Percentiles rank a stretch among this genome's conserved stretches.
These are phyloP conservation scores for Naegleria gruberi DNA, from an alignment of 208 protist genomes.

Conservation along the genomic window DNA sequence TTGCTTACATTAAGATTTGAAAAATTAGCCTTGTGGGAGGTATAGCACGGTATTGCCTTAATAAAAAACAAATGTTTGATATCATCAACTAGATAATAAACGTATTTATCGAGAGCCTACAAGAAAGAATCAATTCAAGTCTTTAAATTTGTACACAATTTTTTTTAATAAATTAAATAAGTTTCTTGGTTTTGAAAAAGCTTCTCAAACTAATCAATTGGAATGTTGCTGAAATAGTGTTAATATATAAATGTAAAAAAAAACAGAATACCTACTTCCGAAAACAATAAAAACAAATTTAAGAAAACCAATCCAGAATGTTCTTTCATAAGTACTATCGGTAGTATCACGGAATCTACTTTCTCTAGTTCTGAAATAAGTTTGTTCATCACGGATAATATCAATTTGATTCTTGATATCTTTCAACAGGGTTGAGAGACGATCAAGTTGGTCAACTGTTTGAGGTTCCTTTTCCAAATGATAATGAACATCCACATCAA, in stretches of 20 bases:
- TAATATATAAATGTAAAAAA: too few relatives aligned
- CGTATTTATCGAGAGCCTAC: too few relatives aligned
- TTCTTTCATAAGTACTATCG: not conserved
- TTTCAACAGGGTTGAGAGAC: not conserved
- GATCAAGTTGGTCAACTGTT: not conserved
- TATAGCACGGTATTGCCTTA: too few relatives aligned
- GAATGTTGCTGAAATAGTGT: not conserved
- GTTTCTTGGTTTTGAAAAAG: not conserved
- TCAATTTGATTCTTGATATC: not conserved
- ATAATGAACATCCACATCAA: not conserved
- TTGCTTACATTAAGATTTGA: too few relatives aligned
- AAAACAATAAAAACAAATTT: not conserved
- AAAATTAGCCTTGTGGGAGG: too few relatives aligned
- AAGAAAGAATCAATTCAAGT: too few relatives aligned
- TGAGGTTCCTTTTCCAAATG: not conserved
- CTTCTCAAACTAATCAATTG: not conserved
- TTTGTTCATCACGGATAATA: not conserved
- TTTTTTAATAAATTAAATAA: not conserved
- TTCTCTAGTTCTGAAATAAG: not conserved
- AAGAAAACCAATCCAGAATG: not conserved
- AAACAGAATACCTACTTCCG: not conserved
- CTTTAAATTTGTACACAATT: too few relatives aligned
- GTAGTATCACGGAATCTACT: not conserved
- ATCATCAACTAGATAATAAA: too few relatives aligned
- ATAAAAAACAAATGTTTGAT: too few relatives aligned